Percentiles rank a stretch among this genome's conserved stretches.
These are phyloP conservation scores for Penicillium sp. DNA, from an alignment of 2,329 filamentous ascomycete species.

Conservation along the genomic window DNA sequence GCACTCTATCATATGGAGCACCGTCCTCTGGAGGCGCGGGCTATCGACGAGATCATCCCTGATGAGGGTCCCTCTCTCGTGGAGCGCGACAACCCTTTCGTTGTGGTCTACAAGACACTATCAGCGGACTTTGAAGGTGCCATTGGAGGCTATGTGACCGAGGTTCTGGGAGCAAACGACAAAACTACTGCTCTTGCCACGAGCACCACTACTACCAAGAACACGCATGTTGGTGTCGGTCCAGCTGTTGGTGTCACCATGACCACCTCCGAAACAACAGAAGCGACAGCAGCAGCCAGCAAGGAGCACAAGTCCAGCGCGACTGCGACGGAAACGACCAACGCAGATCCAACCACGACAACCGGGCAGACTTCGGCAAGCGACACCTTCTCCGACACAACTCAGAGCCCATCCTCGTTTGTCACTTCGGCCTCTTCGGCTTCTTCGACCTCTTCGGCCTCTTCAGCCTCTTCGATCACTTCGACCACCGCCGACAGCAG, in stretches of 20 bases:
- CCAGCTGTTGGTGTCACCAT: constrained; percentile 32
- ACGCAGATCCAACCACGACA: constrained; percentile 19
- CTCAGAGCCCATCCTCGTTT: constrained; percentile 19
- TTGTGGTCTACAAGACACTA: constrained; percentile 57
- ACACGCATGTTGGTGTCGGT: constrained; percentile 31
- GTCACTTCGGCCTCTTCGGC: constrained; percentile 25
- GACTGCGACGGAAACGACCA: constrained; percentile 15
- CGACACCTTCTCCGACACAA: constrained; percentile 10
- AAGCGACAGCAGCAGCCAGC: constrained; percentile 13
- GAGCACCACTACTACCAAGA: neutral
- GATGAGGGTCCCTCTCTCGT: neutral
- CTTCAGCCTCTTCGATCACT: constrained; percentile 28
- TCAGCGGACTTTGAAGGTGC: constrained; percentile 56
- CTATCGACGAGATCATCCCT: constrained; percentile 14
- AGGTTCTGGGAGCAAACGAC: constrained; percentile 9
- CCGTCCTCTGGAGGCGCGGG: constrained; percentile 27
- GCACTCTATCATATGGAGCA: constrained; percentile 34
- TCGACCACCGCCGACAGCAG: constrained; percentile 25
- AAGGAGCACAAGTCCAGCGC: constrained; percentile 14
- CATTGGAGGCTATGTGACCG: constrained; percentile 54
- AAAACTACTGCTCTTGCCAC: constrained; percentile 13
- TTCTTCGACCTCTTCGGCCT: constrained; percentile 23
- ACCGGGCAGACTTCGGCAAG: constrained; percentile 12
- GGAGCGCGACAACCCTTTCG: constrained; percentile 10
- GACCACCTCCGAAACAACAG: constrained; percentile 10